Conservation (phyloP, 2,329 filamentous ascomycete genomes). For the Aspergillus hortae region DNA sequence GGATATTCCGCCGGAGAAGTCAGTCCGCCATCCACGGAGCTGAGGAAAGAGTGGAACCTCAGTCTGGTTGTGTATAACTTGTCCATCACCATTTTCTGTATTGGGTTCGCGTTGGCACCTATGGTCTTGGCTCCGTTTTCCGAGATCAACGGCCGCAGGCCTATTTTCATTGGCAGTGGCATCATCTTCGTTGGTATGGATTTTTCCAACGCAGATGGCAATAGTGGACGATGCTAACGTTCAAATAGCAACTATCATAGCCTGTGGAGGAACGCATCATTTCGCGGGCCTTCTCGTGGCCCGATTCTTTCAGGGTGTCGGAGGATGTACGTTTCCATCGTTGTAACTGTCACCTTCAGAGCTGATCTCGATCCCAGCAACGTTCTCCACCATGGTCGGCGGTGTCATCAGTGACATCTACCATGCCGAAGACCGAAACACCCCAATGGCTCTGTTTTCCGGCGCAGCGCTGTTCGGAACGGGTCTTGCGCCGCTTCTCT, state of each 20-base stretch:
- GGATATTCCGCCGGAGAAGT: constrained; percentile 81
- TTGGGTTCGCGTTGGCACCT: constrained; percentile 75
- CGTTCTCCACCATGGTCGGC: constrained; percentile 87
- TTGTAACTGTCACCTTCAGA: constrained; percentile 9
- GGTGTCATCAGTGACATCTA: constrained; percentile 87
- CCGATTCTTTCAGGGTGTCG: constrained; percentile 74
- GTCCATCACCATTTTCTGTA: constrained; percentile 78
- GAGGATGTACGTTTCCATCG: constrained; percentile 57
- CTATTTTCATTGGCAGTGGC: constrained; percentile 74
- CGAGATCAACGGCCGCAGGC: constrained; percentile 81
- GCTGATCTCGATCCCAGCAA: constrained; percentile 30
- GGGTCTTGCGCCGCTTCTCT: constrained; percentile 70
- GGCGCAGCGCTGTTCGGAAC: constrained; percentile 74
- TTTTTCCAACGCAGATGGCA: neutral
- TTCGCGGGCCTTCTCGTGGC: constrained; percentile 71
- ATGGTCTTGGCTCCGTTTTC: constrained; percentile 87
- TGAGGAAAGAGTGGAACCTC: constrained; percentile 64
- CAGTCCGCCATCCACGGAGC: constrained; percentile 63
- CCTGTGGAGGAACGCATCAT: constrained; percentile 67
- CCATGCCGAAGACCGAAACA: constrained; percentile 73
- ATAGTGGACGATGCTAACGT: constrained; percentile 3
- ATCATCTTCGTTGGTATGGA: constrained; percentile 59
- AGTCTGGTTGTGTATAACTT: constrained; percentile 64
- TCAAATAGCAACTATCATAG: constrained; percentile 57
- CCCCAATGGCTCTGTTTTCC: constrained; percentile 87